Evolutionary conservation across 768 basidiomycete genomes (phyloP), one percentile per base, ranked within the genome.

Genomic region (Mycena polygramma): DNA sequence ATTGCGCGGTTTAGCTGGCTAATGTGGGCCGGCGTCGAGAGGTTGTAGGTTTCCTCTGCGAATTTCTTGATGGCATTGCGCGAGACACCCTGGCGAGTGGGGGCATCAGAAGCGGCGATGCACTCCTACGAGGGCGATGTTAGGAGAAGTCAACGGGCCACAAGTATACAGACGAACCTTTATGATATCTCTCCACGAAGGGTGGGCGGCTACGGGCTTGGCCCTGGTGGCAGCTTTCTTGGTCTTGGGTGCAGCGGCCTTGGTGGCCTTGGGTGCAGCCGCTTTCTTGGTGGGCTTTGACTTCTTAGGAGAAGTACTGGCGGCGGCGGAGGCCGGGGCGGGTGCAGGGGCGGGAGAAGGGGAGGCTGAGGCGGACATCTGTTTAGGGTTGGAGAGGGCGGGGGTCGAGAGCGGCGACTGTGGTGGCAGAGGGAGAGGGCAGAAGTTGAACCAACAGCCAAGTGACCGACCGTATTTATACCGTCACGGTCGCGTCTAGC

Each of bases 11-110:
- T 89, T 77, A 97, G 84, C 80, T 93, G 92, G 69, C 86, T 89
- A 75, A 87, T 81, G 81, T 94, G 92, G 36, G 89, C 82, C 54
- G 89, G 85, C 63, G 85, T 89, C 73, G 92, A 88, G 71, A 97
- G 81, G 72, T 89, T 87, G 85, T 95, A 97, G 73, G 87, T 89
- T 74, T 94, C 90, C 80, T 95, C 93, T 54, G 96, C 91, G 80
- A 83, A 97, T 94, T 94, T 94, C 90, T 97, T 97, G 81, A 96
- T 92, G 11, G 86, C 86, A 30, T 85, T 81, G 60, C 95, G 88
- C 15, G 94, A 95, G 51, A 95, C 94, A 69, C 94, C 94, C 63
- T 82, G 74, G 55, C 92, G 90, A 19, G 52, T 46, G 35, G 85
- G 83, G 45, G 93, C 92, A 49, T 91, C 90, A 78, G 91, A 83